Evolutionary conservation across 805 yeast species (phyloP).

Genomic region (Cyberlindnera americana): DNA sequence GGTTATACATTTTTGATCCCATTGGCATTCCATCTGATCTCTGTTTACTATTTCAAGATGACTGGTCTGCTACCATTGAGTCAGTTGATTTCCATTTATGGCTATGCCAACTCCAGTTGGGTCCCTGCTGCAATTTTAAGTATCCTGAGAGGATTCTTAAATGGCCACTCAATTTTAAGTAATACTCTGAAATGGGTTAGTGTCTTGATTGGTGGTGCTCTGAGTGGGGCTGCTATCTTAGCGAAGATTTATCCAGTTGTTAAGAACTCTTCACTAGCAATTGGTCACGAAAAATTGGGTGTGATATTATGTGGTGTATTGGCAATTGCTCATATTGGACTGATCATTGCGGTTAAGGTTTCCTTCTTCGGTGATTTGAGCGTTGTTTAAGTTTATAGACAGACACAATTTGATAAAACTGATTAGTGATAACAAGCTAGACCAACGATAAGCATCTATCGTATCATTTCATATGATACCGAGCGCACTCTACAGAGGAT

Average conservation of each 20-base stretch:
- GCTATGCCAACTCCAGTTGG: slow-evolving; percentile 84
- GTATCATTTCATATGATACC: too few species aligned
- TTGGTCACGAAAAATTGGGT: slow-evolving; percentile 37
- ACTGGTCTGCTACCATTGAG: slow-evolving; percentile 46
- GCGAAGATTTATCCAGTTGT: slow-evolving; percentile 43
- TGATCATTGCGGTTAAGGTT: slow-evolving; percentile 63
- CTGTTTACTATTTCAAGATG: slow-evolving; percentile 54
- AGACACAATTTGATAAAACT: background rate
- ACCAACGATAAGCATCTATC: too few species aligned
- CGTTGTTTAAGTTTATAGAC: slow-evolving; percentile 16
- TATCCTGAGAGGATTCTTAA: slow-evolving; percentile 53
- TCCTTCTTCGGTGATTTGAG: slow-evolving; percentile 51
- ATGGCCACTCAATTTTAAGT: slow-evolving; percentile 42
- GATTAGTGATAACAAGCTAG: too few species aligned
- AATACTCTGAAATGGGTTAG: slow-evolving; percentile 58
- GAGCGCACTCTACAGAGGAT: too few species aligned
- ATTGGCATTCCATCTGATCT: slow-evolving; percentile 43
- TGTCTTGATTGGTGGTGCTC: slow-evolving; percentile 53
- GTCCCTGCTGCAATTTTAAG: slow-evolving; percentile 70
- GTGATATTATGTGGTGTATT: slow-evolving; percentile 38
- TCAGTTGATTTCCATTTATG: slow-evolving; percentile 70
- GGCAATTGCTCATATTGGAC: slow-evolving; percentile 47
- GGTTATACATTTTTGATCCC: slow-evolving; percentile 76
- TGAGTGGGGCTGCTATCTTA: slow-evolving; percentile 56
- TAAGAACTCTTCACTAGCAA: slow-evolving; percentile 30